These are phyloP conservation scores for Petunia axillaris DNA, from an alignment of 257 asterid species.

Conservation along the genomic window DNA sequence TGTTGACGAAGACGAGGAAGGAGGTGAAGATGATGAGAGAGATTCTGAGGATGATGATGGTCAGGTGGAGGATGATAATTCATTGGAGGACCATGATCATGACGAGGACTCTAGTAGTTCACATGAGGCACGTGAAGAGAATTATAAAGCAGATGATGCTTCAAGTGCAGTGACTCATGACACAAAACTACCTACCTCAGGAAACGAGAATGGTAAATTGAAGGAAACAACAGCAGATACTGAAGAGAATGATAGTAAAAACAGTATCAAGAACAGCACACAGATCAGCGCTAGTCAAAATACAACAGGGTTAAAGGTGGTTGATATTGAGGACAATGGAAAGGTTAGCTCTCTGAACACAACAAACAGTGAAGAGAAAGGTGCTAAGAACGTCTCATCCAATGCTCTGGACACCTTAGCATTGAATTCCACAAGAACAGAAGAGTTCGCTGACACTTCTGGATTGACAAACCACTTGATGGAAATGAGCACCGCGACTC, in stretches of 20 bases:
- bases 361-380: constrained; percentile 37
- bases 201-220: constrained; percentile 40
- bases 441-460: constrained; percentile 35
- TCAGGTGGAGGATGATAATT: constrained; percentile 44
- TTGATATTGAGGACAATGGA: constrained; percentile 37
- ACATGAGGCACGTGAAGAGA: constrained; percentile 81
- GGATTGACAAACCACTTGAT: constrained; percentile 32
- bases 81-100: constrained; percentile 47
- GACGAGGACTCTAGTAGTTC: constrained; percentile 49
- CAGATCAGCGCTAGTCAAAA: constrained; percentile 26
- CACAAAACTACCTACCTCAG: constrained; percentile 35
- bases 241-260: no score
- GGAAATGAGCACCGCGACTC: constrained; percentile 35
- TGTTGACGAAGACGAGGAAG: constrained; percentile 47
- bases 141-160: constrained; percentile 96
- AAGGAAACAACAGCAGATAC: constrained; percentile 43
- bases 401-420: constrained; percentile 26
- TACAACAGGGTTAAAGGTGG: constrained; percentile 41
- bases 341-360: constrained; percentile 35
- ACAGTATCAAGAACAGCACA: no score
- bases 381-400: constrained; percentile 35
- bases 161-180: constrained; percentile 94
- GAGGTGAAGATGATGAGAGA: constrained; percentile 48
- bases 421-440: constrained; percentile 40
- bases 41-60: constrained; percentile 49